A percentile compares a stretch with the other conserved stretches of the same genome.
Conservation (phyloP, 495 filamentous ascomycete species). For the Hypoxylon cercidicola region DNA sequence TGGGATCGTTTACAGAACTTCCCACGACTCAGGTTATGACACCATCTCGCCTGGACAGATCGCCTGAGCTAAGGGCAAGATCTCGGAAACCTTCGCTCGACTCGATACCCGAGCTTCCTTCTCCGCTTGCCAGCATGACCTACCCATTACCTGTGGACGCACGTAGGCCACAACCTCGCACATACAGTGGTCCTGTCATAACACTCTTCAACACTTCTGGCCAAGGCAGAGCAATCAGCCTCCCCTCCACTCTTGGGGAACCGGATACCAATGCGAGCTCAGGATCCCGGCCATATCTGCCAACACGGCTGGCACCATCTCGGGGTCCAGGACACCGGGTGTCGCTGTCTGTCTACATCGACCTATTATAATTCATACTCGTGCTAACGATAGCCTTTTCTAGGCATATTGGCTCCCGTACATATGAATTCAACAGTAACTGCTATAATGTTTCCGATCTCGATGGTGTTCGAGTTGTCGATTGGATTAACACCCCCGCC, state of each 20-base stretch:
- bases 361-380: neutral
- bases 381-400: neutral
- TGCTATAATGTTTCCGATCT: slow-evolving; percentile 16
- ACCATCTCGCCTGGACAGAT: slow-evolving; percentile 11
- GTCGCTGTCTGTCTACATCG: slow-evolving; percentile 18
- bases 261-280: neutral
- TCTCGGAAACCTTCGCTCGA: slow-evolving; percentile 25
- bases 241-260: neutral
- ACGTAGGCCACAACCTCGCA: slow-evolving; percentile 3
- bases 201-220: slow-evolving; percentile 7
- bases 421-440: slow-evolving; percentile 13
- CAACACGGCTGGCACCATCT: slow-evolving; percentile 9
- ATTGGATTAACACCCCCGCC: slow-evolving; percentile 18
- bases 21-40: slow-evolving; percentile 1
- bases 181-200: slow-evolving; percentile 22
- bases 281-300: neutral
- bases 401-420: slow-evolving; percentile 25
- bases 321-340: slow-evolving; percentile 11
- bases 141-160: neutral
- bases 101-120: slow-evolving; percentile 39
- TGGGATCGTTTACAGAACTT: neutral
- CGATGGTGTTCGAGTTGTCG: slow-evolving; percentile 13
- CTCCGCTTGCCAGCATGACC: slow-evolving; percentile 8
- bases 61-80: slow-evolving; percentile 27
- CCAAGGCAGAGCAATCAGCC: neutral